Base-by-base conservation (phyloP, 805 yeast genomes). In the Candida namnaoensis region DNA sequence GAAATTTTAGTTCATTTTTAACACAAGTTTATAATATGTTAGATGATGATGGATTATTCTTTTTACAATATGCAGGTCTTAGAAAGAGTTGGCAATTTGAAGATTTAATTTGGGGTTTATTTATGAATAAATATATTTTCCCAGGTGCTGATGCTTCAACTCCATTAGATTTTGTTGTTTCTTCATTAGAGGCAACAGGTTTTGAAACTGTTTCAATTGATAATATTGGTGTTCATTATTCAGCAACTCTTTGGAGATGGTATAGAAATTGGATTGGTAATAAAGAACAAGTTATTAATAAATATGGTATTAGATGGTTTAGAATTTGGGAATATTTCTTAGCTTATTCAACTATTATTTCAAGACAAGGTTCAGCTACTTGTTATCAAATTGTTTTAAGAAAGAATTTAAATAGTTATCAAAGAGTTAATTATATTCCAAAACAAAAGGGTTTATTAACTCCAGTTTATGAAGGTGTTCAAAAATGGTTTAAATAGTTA, bases 141-240 rank as follows among this genome's bases (percentile, higher is more conserved):
- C 96, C 96, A 36, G 96, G 96, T 66, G 96, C 96, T 40, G 96
- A 88, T 68, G 96, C 96, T 38, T 86, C 95, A 7, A 88, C 96
- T 43, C 96, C 96, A 34, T 74, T 88, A 53, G 87, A 87, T 45
- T 88, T 85, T 57, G 91, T 87, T 48, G 71, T 80, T 46, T 75
- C 82, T 47, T 69, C 75, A 47, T 75, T 88, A 59, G 96, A 88
- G 69, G 80, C 78, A 34, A 78, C 82, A 44, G 95, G 95, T 3
- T 88, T 88, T 59, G 96, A 88, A 69, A 77, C 86, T 51, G 88
- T 80, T 41, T 71, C 82, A 36, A 66, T 85, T 44, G 96, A 88
- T 64, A 88, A 84, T 65, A 84, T 88, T 54, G 96, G 96, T 64
- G 95, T 88, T 42, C 90, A 86, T 61, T 88, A 88, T 71, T 85